Base-by-base conservation (phyloP, 148 eudicot species). In the Rhododendron vialii region DNA sequence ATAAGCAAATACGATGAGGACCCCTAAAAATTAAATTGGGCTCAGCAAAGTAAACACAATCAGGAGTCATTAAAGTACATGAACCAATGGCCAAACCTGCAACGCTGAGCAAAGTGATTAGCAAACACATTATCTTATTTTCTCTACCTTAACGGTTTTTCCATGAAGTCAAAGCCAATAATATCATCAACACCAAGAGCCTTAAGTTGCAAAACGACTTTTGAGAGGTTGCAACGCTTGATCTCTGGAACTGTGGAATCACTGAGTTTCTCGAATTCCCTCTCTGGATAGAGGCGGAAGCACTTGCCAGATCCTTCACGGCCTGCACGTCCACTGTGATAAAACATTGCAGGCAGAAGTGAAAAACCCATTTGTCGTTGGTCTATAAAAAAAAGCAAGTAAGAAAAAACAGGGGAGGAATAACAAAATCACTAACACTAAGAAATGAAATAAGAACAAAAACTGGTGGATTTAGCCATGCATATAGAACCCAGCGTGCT, bases 241-340 rank as follows among this genome's bases (percentile, higher is more conserved):
- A 97, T 97, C 92, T 97, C 99, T 83, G 99, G 98, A 47, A 92
- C 90, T 53, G 99, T 94, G 79, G 98, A 95, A 88, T 95, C 95
- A 22, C 85, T 87, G 86, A 97, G 95, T 87, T 90, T 93, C 89
- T 91, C 98, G 89, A 94, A 95, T 89, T 89, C 92, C 80, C 83
- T 85, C 88, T 97, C 99, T 55, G 96, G 96, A 86, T 97, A 97
- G 53, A 97, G 95, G 74, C 99, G 96, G 84, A 94, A 97, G 91
- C 98, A 97, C 86, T 95, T 97, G 53, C 98, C 99, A 84, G 98
- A 95, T 88, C 95, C 98, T 89, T 95, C 99, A 88, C 99, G 98
- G 74, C 99, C 99, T 86, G 99, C 99, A 90, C 99, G 98, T 69
- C 98, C 99, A 90, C 99, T 95, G 91, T 65, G 85, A 86, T 26